Base-by-base conservation (phyloP, 208 protist species). In the Acanthamoeba triangularis region DNA sequence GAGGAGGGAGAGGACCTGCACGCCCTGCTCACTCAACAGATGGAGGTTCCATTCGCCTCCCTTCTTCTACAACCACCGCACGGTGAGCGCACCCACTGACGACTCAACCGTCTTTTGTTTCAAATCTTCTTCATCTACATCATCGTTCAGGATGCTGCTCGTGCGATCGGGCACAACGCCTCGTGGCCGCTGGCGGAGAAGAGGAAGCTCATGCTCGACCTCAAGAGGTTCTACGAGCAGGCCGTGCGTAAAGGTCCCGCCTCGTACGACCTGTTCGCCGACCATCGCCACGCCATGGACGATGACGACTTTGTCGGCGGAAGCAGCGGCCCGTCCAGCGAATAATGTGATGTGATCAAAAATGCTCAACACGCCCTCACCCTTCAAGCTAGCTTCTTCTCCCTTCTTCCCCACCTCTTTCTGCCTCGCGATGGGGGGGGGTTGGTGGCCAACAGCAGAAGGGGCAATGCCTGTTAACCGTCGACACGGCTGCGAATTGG, bases 151-250 rank as follows among this genome's bases (percentile, higher is more conserved):
- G 69, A 80, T 11, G 69, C 37, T 13, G 69, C 69, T 2, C 69
- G 69, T 49, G 33, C 35, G 30, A 80, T 80, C 6, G 69, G 69
- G 7, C 69, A 80, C 16, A 80, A 80, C 69, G 35, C 69, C 18
- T 80, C 69, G 37, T 80, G 69, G 69, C 37, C 69, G 37, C 69
- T 80, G 69, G 69, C 47, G 69, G 69, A 80, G 37, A 80, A 80
- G 69, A 35, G 69, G 37, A 80, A 80, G 69, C 69, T 80, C 69
- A 80, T 80, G 69, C 69, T 80, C 25, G 69, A 4, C 11, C 30
- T 80, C 35, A 80, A 80, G 69, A 10, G 13, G 35, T 80, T 80
- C 69, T 80, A 49, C 37, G 69, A 80, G 69, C 7, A 80, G 69
- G 37, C 69, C 18, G 69, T 80, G 69, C 69, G 69, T 20, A 25